Evolutionary conservation across 257 asterid genomes (phyloP).

Genomic region (Rubia yunnanensis): DNA sequence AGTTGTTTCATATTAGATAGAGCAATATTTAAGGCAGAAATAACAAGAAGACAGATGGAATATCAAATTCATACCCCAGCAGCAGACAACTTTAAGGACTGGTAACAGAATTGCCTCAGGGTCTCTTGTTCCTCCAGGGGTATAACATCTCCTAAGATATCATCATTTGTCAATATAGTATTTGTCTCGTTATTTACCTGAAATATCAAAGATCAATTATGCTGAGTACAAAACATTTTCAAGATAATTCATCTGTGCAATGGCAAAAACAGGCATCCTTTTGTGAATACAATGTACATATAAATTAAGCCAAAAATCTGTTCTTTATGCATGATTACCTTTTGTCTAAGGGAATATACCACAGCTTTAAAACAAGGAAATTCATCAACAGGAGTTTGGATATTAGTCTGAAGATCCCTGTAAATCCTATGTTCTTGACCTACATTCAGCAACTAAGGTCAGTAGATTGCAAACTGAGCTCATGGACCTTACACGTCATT

Average conservation of each 20-base stretch:
- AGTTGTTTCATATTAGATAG: neutral
- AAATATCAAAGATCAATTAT: slow-evolving; percentile 16
- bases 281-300: too few relatives aligned
- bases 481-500: too few relatives aligned
- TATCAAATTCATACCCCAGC: slow-evolving; percentile 41
- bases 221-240: neutral
- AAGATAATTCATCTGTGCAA: neutral
- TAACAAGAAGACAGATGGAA: neutral
- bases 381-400: too few relatives aligned
- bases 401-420: too few relatives aligned
- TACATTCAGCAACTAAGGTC: too few relatives aligned
- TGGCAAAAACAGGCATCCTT: too few relatives aligned
- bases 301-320: too few relatives aligned
- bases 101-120: slow-evolving; percentile 72
- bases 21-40: neutral
- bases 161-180: slow-evolving; percentile 67
- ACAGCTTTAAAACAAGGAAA: too few relatives aligned
- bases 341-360: too few relatives aligned
- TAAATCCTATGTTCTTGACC: too few relatives aligned
- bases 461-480: too few relatives aligned
- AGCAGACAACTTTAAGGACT: slow-evolving; percentile 53
- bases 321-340: too few relatives aligned
- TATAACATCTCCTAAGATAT: slow-evolving; percentile 74
- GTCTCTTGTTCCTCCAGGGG: slow-evolving; percentile 65
- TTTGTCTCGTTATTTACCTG: slow-evolving; percentile 71